phyloP scores from a whole-genome alignment of 768 basidiomycete species.

The Amanita phalloides region DNA sequence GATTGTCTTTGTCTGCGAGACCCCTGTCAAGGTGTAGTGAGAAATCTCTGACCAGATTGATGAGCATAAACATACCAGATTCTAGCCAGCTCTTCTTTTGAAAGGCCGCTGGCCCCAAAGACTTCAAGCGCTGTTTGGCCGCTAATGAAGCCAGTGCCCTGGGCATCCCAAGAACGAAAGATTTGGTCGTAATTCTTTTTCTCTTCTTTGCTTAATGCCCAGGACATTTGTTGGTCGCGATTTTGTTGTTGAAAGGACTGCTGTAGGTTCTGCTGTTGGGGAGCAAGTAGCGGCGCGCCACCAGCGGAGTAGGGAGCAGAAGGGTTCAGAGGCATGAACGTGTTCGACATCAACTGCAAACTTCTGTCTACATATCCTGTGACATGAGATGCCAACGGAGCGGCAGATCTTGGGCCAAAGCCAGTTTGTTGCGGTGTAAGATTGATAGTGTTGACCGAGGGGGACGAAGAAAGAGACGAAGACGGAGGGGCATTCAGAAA shows the following conservation, averaged over 20 bases:
- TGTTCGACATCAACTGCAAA: conserved; percentile 80
- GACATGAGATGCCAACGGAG: conserved; percentile 52
- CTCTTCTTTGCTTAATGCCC: conserved; percentile 81
- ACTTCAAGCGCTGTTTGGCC: conserved; percentile 83
- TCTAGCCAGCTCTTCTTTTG: conserved; percentile 81
- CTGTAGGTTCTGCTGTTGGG: conserved; percentile 59
- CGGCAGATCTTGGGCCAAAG: conserved; percentile 32
- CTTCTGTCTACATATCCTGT: conserved; percentile 81
- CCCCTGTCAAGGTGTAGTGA: conserved; percentile 42
- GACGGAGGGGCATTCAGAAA: conserved; percentile 31
- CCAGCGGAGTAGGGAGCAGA: conserved; percentile 48
- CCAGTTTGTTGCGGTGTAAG: conserved; percentile 49
- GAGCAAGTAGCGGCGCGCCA: conserved; percentile 56
- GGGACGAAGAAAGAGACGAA: conserved; percentile 43
- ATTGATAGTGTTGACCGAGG: conserved; percentile 29
- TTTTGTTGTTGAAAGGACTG: conserved; percentile 87
- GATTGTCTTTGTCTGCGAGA: conserved; percentile 85
- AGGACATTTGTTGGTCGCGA: conserved; percentile 67
- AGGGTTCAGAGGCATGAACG: conserved; percentile 77
- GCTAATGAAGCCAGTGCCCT: conserved; percentile 72
- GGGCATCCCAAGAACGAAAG: conserved; percentile 92
- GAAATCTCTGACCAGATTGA: neutral
- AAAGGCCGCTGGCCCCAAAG: conserved; percentile 87
- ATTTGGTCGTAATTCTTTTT: conserved; percentile 96
- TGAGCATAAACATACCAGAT: conserved; percentile 61